Evolutionary conservation across 148 eudicot genomes (phyloP).

Genomic region (Rhododendron mucronatum): DNA sequence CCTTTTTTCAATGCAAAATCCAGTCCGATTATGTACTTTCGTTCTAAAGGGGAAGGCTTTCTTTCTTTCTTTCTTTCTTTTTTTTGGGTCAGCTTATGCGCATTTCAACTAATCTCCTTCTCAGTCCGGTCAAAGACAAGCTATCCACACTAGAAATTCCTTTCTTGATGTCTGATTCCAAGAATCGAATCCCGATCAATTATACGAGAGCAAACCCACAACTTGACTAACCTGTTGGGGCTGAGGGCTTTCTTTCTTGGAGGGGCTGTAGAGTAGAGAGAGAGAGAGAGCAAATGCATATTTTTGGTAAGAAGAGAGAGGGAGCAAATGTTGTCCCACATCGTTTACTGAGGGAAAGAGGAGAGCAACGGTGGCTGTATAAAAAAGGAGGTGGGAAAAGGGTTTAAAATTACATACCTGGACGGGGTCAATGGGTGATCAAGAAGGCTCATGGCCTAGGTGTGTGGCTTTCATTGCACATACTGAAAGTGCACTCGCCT

Average conservation of each 20-base stretch:
- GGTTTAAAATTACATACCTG: not conserved
- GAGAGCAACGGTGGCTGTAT: not conserved
- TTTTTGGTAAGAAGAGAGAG: not conserved
- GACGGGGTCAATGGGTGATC: conserved; percentile 18
- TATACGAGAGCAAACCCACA: too few species aligned
- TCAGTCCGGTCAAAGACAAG: too few species aligned
- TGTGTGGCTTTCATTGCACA: conserved; percentile 12
- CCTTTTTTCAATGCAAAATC: not conserved
- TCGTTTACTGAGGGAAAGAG: not conserved
- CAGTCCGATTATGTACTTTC: not conserved
- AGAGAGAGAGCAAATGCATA: too few species aligned
- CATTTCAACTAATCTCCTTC: too few species aligned
- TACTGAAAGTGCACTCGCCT: conserved; percentile 3
- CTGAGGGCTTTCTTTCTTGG: not conserved
- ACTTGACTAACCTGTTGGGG: too few species aligned
- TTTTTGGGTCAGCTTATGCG: too few species aligned
- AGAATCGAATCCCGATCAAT: too few species aligned
- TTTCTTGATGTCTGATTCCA: too few species aligned
- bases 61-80: not conserved
- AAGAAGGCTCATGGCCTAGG: conserved; percentile 9
- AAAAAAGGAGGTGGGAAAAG: accelerated
- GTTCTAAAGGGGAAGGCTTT: not conserved
- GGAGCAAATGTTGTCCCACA: conserved; percentile 1
- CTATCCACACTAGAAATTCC: too few species aligned
- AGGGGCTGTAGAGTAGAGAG: not conserved